Conservation (phyloP, 2,329 filamentous ascomycete genomes). For the Neofusicoccum kwambonambiense region DNA sequence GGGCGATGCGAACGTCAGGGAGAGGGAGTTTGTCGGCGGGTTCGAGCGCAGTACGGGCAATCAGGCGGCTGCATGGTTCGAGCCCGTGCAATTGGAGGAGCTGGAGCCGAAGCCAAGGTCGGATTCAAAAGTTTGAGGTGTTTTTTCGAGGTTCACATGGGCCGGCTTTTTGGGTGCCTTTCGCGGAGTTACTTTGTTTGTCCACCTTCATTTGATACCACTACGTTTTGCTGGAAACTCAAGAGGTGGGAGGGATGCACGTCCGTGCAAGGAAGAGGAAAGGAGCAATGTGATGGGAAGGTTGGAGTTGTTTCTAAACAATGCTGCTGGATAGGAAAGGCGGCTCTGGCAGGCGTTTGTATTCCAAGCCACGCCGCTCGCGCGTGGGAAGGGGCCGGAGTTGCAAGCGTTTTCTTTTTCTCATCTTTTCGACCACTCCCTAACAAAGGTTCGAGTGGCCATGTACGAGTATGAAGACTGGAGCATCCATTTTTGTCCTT, state of each 20-base stretch:
- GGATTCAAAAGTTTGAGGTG: not conserved
- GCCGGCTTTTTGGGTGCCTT: not conserved
- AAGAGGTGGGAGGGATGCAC: no score
- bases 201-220: conserved; percentile 8
- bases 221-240: not conserved
- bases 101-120: not conserved
- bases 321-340: not conserved
- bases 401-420: no score
- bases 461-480: no score
- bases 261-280: not conserved
- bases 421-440: no score
- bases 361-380: no score
- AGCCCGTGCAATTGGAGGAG: conserved; percentile 11
- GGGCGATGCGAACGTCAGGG: not conserved
- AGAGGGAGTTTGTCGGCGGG: not conserved
- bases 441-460: no score
- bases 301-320: not conserved
- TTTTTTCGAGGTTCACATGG: no score
- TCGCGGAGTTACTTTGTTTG: not conserved
- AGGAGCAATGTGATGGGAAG: not conserved
- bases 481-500: no score
- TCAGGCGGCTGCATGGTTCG: conserved; percentile 15
- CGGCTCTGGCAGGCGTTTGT: not conserved
- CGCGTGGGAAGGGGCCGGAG: no score
- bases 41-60: not conserved